Evolutionary conservation across 1,139 yeast species (phyloP), one percentile per base, ranked within the genome.

Genomic region (Candida pseudoviswanathii): DNA sequence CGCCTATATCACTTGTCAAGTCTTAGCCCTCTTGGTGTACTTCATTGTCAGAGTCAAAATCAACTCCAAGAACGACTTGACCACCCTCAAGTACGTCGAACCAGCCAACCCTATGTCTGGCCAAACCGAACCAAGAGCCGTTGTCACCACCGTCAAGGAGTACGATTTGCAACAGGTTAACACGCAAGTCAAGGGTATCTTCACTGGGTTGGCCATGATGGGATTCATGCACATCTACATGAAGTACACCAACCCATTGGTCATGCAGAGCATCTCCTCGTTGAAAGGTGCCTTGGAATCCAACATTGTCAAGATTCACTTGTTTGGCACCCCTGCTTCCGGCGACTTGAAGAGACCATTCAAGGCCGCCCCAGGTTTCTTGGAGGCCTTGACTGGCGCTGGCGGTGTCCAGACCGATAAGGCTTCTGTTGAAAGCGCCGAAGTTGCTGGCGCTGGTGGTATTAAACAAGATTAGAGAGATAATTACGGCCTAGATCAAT

Each of bases 271-370:
- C 54, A 81, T 95, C 61, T 83, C 96, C 49, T 94, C 97, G 47
- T 77, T 95, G 62, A 94, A 94, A 81, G 75, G 87, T 59, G 97
- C 96, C 47, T 75, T 91, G 56, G 99, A 95, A 76, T 78, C 89
- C 62, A 92, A 92, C 75, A 86, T 91, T 62, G 96, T 92, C 63
- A 86, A 89, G 79, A 89, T 95, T 68, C 97, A 94, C 68, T 66
- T 94, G 54, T 89, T 87, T 65, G 94, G 94, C 59, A 75, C 81
- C 63, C 83, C 95, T 41, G 96, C 98, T 39, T 62, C 82, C 49
- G 98, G 98, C 60, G 97, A 89, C 63, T 84, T 91, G 72, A 89
- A 91, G 83, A 88, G 99, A 78, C 99, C 99, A 41, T 94, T 95
- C 85, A 89, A 90, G 80, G 81, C 90, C 53, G 84, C 94, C 49